Base-by-base conservation (phyloP, 495 filamentous ascomycete species). In the Immersiella caudata region DNA sequence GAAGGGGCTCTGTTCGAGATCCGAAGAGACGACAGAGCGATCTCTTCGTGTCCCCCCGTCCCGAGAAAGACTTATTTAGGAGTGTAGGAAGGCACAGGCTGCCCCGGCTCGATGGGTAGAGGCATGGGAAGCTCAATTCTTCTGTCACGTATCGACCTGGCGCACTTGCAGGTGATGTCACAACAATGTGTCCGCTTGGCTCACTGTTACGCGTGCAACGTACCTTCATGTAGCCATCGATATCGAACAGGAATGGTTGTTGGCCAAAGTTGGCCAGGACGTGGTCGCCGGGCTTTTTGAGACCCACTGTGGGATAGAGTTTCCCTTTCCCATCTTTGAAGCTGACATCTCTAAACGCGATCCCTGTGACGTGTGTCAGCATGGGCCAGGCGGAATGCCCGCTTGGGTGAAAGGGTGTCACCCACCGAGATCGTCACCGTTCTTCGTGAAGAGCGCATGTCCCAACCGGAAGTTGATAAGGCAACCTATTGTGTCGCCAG, bases 401-500 rank as follows among this genome's bases (percentile, higher is more conserved):
- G 46, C 63, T 70, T 7, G 18, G 36, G 20, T 35, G 4, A 49
- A 8, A 63, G 27, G 9, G 21, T n/a, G 11, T 18, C 24, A 76
- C 85, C 35, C 86, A 93, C 94, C 89, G 68, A 96, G 76, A 69
- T 89, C 84, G 27, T 82, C 77, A 18, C 95, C 95, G 75, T 99
- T 98, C 79, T 94, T 97, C 0, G 95, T 99, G 75, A 97, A 99
- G 74, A 97, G 96, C 12, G 90, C 92, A 69, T 86, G 87, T n/a
- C 89, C 88, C 12, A 88, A 93, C 68, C 90, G 86, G 74, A 98
- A 98, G 75, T 99, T 97, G 52, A 99, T 85, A 21, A 96, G 92
- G 75, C 96, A 98, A 2, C 95, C 95, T 49, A 98, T 88, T 6
- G 89, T 88, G 81, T 99, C 95, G n/a, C 86, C 84, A 73, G 75